Conservation (phyloP, 169 alveolate genomes). For the Cryptosporidium tyzzeri region DNA sequence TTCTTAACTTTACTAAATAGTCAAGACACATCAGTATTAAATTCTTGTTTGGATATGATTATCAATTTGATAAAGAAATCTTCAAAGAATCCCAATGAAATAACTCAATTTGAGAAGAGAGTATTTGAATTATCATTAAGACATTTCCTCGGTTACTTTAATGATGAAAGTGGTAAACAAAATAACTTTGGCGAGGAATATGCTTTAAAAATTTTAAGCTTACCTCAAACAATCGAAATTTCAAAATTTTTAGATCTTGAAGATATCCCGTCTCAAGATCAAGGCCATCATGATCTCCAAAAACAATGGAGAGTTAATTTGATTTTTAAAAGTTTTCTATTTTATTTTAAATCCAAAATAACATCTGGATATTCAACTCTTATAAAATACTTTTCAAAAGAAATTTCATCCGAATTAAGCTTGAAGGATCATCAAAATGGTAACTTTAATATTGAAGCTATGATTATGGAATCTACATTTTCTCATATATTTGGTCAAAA, state of each 20-base stretch:
- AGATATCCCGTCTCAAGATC: conserved; percentile 7
- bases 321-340: conserved; percentile 6
- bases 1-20: conserved; percentile 17
- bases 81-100: not conserved
- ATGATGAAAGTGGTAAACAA: not conserved
- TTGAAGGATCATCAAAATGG: not conserved
- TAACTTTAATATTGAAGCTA: not conserved
- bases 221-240: not conserved
- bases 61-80: conserved; percentile 1
- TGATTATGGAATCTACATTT: not conserved
- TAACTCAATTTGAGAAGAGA: conserved; percentile 19
- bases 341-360: conserved; percentile 3
- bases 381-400: not conserved
- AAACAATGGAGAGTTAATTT: conserved; percentile 27
- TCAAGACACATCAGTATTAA: conserved; percentile 4
- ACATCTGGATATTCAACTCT: not conserved
- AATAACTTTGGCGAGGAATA: not conserved
- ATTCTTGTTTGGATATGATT: conserved; percentile 52
- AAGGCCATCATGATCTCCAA: not conserved
- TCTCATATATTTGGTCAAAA: not conserved
- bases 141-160: not conserved
- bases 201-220: conserved; percentile 3
- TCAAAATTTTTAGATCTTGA: conserved; percentile 17
- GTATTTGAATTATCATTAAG: conserved; percentile 46
- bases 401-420: not conserved